A percentile compares a stretch with the other conserved stretches of the same genome.
Evolutionary conservation across 345 rosid species (phyloP).

Genomic region (Lumnitzera littorea): DNA sequence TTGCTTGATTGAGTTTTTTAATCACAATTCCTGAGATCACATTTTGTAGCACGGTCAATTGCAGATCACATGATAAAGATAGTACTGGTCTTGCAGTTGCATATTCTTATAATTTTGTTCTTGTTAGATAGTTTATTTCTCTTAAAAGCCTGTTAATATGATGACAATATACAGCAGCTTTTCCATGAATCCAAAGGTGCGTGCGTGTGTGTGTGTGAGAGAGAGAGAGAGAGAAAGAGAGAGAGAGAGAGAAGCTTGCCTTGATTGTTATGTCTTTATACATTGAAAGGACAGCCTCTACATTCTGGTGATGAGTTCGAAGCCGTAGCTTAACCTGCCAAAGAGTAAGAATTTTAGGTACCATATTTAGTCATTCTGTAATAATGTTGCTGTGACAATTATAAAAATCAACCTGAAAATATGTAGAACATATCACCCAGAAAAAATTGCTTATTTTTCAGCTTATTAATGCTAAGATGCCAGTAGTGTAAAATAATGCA

Average conservation of each 20-base stretch:
- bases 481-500: neutral
- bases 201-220: too few relatives aligned
- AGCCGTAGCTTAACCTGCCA: conserved; percentile 75
- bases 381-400: too few relatives aligned
- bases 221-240: conserved; percentile 6
- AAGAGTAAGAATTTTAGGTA: neutral
- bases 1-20: conserved; percentile 2
- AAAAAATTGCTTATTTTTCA: neutral
- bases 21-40: too few relatives aligned
- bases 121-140: too few relatives aligned
- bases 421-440: too few relatives aligned
- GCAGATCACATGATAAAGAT: too few relatives aligned
- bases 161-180: too few relatives aligned
- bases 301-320: conserved; percentile 67
- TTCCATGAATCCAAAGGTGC: too few relatives aligned
- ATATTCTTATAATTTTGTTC: too few relatives aligned
- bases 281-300: conserved; percentile 77
- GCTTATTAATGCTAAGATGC: conserved; percentile 2
- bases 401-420: too few relatives aligned
- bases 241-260: conserved; percentile 32
- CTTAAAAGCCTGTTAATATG: too few relatives aligned
- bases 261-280: conserved; percentile 65
- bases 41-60: neutral
- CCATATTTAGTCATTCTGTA: neutral
- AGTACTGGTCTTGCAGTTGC: too few relatives aligned